These are phyloP conservation scores for Cercospora beticola DNA, from an alignment of 2,329 filamentous ascomycete genomes.

Conservation along the genomic window DNA sequence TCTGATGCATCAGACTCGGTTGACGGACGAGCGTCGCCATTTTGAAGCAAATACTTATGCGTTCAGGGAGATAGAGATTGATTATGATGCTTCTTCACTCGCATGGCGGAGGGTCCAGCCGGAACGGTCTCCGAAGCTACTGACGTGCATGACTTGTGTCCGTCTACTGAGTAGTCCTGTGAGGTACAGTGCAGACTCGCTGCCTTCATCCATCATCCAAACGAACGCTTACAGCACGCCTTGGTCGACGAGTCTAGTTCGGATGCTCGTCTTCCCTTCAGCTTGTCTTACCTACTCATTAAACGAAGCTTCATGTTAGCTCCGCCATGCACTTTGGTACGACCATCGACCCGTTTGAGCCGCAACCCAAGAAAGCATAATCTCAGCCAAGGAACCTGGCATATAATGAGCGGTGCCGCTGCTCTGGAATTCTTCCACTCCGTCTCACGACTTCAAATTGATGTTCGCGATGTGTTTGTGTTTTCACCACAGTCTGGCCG, in stretches of 20 bases:
- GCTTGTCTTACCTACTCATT: background rate
- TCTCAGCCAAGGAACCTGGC: background rate
- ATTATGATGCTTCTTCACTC: background rate
- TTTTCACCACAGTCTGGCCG: background rate
- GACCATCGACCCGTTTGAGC: background rate
- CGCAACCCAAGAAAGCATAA: background rate
- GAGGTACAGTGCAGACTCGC: background rate
- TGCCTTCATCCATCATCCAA: too few species aligned
- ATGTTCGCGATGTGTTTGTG: background rate
- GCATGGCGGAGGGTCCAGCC: background rate
- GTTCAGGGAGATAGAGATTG: background rate
- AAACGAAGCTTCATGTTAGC: background rate
- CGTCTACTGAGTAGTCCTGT: too few species aligned
- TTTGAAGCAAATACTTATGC: background rate
- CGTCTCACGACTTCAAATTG: background rate
- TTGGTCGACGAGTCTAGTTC: background rate
- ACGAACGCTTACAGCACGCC: background rate
- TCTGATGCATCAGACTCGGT: background rate
- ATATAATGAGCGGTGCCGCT: background rate
- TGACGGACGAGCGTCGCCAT: background rate
- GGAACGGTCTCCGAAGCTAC: background rate
- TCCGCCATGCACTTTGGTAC: background rate
- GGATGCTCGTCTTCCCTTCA: background rate
- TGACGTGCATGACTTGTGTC: background rate
- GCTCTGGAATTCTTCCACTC: background rate